Conservation (phyloP, 2,329 filamentous ascomycete species). For the Thelonectria blattea region DNA sequence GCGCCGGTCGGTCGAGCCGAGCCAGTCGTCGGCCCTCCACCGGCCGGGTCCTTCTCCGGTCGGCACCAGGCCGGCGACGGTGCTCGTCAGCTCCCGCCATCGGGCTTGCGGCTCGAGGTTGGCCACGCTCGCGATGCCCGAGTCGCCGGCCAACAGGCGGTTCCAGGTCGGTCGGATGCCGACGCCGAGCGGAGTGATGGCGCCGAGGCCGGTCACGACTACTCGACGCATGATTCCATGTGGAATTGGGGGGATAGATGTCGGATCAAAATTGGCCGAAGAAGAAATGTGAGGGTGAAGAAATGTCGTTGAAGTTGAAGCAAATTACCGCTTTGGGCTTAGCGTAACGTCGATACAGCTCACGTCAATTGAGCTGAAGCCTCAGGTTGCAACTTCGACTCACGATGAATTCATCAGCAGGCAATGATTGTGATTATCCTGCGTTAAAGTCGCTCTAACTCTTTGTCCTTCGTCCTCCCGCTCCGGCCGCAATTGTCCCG, state of each 20-base stretch:
- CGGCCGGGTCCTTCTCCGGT: slow-evolving; percentile 46
- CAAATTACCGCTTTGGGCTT: slow-evolving; percentile 28
- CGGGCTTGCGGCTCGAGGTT: slow-evolving; percentile 58
- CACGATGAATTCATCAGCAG: slow-evolving; percentile 24
- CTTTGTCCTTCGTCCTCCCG: not conserved
- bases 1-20: slow-evolving; percentile 62
- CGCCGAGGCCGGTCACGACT: slow-evolving; percentile 83
- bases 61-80: slow-evolving; percentile 84
- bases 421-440: not conserved
- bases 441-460: not conserved
- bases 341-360: slow-evolving; percentile 20
- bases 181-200: slow-evolving; percentile 82
- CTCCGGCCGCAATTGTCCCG: not conserved
- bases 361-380: slow-evolving; percentile 9
- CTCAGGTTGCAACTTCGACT: slow-evolving; percentile 5
- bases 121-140: slow-evolving; percentile 78
- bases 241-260: not conserved
- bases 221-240: slow-evolving; percentile 70
- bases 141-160: slow-evolving; percentile 78
- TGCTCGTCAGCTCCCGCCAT: slow-evolving; percentile 80
- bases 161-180: slow-evolving; percentile 81
- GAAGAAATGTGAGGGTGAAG: slow-evolving; percentile 1
- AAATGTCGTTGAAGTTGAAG: not conserved
- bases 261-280: not conserved
- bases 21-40: slow-evolving; percentile 62